Evolutionary conservation across 1,284 basidiomycete genomes (phyloP).

Genomic region (Kwoniella shivajii): DNA sequence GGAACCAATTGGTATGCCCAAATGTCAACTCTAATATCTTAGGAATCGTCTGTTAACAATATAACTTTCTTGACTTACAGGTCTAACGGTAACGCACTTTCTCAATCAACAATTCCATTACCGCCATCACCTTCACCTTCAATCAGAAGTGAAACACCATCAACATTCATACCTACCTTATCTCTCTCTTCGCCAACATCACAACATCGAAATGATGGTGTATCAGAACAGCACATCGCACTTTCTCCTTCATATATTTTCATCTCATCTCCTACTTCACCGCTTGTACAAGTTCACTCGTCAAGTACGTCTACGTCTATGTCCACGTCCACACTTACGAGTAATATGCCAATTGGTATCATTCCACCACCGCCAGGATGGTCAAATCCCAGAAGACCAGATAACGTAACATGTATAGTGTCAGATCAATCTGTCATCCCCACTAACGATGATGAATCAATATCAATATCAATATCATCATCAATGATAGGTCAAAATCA

Average conservation of each 20-base stretch:
- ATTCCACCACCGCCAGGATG: constrained; percentile 54
- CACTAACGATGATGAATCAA: constrained; percentile 19
- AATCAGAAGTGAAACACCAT: not conserved
- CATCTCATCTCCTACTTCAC: constrained; percentile 44
- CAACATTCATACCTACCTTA: not conserved
- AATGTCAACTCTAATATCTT: too few species aligned
- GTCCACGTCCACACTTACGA: not conserved
- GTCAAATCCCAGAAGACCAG: constrained; percentile 49
- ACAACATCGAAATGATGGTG: constrained; percentile 10
- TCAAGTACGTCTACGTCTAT: constrained; percentile 2
- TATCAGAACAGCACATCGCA: constrained; percentile 40
- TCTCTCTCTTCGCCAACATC: not conserved
- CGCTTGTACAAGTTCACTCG: constrained; percentile 47
- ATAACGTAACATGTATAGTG: constrained; percentile 48
- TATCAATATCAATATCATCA: too few species aligned
- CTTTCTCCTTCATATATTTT: constrained; percentile 53
- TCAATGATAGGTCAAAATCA: not conserved
- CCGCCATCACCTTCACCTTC: constrained; percentile 46
- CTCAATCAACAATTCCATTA: constrained; percentile 36
- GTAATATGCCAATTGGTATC: constrained; percentile 39
- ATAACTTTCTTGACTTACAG: constrained; percentile 13
- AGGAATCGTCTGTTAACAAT: too few species aligned
- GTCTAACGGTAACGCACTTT: constrained; percentile 50
- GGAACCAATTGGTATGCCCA: constrained; percentile 53
- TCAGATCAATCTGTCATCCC: constrained; percentile 42